Base-by-base conservation (phyloP, 1,139 yeast species). In the Meyerozyma carpophila region DNA sequence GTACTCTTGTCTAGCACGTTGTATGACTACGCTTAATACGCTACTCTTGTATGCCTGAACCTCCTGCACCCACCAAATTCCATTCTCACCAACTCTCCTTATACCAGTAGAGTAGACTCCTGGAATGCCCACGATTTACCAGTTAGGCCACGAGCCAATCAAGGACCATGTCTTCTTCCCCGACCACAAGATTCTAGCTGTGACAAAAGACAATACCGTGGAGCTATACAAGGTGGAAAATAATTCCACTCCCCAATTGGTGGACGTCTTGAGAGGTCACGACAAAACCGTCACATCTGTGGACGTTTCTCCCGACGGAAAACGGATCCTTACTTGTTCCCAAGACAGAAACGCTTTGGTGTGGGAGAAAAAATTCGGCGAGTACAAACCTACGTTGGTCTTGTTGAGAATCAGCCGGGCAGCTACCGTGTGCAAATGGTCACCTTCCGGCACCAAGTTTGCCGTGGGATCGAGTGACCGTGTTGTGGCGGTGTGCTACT, bases 291-390 rank as follows among this genome's bases (percentile, higher is more conserved):
- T 94, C 41, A 93, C 98, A 10, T 90, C 97, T 0, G 90, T 94
- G 32, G 99, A 94, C 59, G 83, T 94, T 54, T 86, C 96, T 24
- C 75, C 80, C 24, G 89, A 88, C 54, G 97, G 97, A 38, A 50
- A 65, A 38, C 82, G 85, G 59, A 88, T 94, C 55, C 94, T 93
- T 56, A 93, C 98, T 26, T 91, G 98, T 63, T 91, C 98, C 5
- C 98, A 94, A 67, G 99, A 94, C 65, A 79, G 99, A 65, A 94
- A 94, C 58, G 98, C 98, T 5, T 78, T 91, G 55, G 99, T 94
- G 14, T 93, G 98, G 98, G 93, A 88, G 52, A 85, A 43, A 68
- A 76, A 63, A 59, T 73, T 49, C 9, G 41, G 52, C 8, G 68
- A 68, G 42, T 79, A 72, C 56, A 90, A 86, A 69, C 96, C 97